These are phyloP conservation scores for Acacia melanoxylon DNA, from an alignment of 306 rosid genomes.

Conservation along the genomic window DNA sequence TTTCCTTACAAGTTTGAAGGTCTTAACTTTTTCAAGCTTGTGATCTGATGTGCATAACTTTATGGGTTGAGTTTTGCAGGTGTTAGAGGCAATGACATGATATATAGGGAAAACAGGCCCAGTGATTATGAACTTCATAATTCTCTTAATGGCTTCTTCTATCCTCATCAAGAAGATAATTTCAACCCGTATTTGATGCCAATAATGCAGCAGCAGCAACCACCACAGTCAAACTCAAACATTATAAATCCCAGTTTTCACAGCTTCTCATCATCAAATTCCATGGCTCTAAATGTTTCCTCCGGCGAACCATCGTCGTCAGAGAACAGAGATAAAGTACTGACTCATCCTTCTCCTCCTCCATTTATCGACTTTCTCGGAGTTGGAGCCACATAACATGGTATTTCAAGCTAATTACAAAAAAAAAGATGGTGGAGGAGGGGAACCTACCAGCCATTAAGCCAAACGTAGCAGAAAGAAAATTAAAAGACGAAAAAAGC, in stretches of 20 bases:
- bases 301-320: constrained; percentile 51
- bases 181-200: constrained; percentile 36
- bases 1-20: not conserved
- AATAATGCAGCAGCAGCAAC: constrained; percentile 30
- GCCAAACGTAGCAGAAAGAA: not conserved
- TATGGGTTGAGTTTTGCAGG: constrained; percentile 35
- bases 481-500: constrained; percentile 25
- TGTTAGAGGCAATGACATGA: constrained; percentile 45
- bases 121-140: constrained; percentile 25
- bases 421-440: not conserved
- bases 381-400: constrained; percentile 77
- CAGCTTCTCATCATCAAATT: constrained; percentile 46
- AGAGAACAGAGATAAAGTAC: constrained; percentile 37
- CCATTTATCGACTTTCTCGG: constrained; percentile 94
- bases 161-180: constrained; percentile 22
- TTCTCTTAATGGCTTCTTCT: constrained; percentile 22
- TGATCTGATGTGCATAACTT: not conserved
- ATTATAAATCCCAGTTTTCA: constrained; percentile 19
- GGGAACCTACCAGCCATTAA: not conserved
- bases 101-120: constrained; percentile 38
- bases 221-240: not conserved
- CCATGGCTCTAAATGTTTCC: constrained; percentile 39
- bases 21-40: not conserved
- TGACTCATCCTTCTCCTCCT: constrained; percentile 41
- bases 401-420: constrained; percentile 10